These are phyloP conservation scores for Epithemia pelagica DNA, from an alignment of 108 stramenopile genomes.

Conservation along the genomic window DNA sequence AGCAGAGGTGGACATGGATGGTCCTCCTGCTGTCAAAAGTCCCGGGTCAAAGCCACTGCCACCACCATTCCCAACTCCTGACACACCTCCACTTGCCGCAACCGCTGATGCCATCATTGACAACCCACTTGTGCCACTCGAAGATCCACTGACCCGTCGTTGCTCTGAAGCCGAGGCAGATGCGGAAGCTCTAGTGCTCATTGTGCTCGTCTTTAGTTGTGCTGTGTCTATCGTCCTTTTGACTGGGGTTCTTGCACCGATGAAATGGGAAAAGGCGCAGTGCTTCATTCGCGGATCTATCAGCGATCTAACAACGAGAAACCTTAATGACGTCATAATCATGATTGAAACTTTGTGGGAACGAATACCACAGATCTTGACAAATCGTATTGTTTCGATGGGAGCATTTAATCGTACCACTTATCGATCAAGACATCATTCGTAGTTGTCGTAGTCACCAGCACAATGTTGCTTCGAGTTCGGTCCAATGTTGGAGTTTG, in stretches of 20 bases:
- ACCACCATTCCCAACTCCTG: neutral
- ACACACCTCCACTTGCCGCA: neutral
- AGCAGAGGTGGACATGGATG: neutral
- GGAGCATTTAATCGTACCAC: too few species aligned
- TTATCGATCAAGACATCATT: too few species aligned
- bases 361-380: too few species aligned
- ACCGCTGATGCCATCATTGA: neutral
- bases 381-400: too few species aligned
- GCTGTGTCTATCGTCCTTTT: too few species aligned
- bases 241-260: too few species aligned
- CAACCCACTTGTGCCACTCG: neutral
- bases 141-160: neutral
- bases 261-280: too few species aligned
- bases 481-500: conserved; percentile 83
- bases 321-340: too few species aligned
- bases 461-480: conserved; percentile 70
- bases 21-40: neutral
- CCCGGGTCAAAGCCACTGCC: neutral
- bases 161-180: neutral
- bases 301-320: too few species aligned
- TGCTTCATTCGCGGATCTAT: too few species aligned
- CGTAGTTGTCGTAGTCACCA: neutral
- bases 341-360: too few species aligned
- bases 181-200: neutral
- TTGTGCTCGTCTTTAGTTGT: too few species aligned